phyloP scores from a whole-genome alignment of 2,329 filamentous ascomycete species.

The Zasmidium citrigriseum region DNA sequence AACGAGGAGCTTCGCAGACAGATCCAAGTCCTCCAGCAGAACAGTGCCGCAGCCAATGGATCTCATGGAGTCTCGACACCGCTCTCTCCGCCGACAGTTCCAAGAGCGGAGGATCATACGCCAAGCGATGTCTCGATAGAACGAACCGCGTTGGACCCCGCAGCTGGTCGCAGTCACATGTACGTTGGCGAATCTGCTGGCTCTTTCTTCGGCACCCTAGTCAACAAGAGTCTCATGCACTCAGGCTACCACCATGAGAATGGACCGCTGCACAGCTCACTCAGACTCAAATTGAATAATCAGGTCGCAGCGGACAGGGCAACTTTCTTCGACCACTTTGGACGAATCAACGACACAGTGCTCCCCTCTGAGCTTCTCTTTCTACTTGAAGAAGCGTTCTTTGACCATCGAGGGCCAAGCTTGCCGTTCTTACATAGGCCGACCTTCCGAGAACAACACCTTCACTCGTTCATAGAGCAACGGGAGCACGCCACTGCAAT shows the following conservation, averaged over 20 bases:
- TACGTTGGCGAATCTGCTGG: not conserved
- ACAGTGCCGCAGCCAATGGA: not conserved
- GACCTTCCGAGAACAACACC: not conserved
- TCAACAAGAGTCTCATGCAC: not conserved
- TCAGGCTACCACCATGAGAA: not conserved
- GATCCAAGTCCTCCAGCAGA: not conserved
- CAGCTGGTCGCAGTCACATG: not conserved
- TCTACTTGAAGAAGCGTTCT: not conserved
- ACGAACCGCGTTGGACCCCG: not conserved
- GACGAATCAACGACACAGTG: not conserved
- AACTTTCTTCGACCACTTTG: not conserved
- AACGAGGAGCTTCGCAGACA: not conserved
- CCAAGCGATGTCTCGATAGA: not conserved
- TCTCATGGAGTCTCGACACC: not conserved
- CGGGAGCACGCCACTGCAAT: not conserved
- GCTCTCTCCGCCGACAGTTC: not conserved
- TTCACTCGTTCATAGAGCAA: not conserved
- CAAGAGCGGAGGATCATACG: not conserved
- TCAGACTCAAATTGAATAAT: not conserved
- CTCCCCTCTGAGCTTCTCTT: not conserved
- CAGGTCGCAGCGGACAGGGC: not conserved
- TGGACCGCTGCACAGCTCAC: not conserved
- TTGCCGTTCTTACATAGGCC: not conserved
- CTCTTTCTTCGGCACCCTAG: not conserved
- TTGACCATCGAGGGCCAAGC: not conserved